Base-by-base conservation (phyloP, 1,284 basidiomycete genomes). In the Sphaerobolus stellatus region DNA sequence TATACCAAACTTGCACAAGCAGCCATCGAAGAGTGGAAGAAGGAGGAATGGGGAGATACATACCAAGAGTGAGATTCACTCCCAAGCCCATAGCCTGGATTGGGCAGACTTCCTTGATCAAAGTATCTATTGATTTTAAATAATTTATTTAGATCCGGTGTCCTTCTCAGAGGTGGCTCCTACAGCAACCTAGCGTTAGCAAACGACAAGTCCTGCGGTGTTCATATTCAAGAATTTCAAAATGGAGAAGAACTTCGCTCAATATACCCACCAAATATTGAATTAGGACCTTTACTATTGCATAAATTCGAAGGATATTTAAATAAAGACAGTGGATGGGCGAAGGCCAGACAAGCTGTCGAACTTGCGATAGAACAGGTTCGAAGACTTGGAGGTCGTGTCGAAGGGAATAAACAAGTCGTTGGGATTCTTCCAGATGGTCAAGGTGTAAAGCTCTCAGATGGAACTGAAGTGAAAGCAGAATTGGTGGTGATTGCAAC, bases 291-390 rank as follows among this genome's bases (percentile, higher is more conserved):
- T n/a, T n/a, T 55, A 30, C 47, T 44, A n/a, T 50, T 48, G 11
- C 27, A n/a, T 13, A 40, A 25, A 5, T 59, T 64, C 33, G 60
- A 59, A 5, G 83, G 83, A 0, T 95, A 91, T 66, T 64, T 88
- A 47, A 96, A 94, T 66, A 74, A 72, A 2, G 83, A 90, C 34
- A 84, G 88, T 1, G 94, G 94, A 3, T 98, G 94, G 94, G 91
- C 83, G 1, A 79, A 88, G 65, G 90, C 94, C 2, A 77, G 80
- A 1, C 81, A 86, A 61, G 91, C 88, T 1, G 68, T 92, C 6
- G 64, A 71, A 5, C 70, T 80, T 11, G 71, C 91, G 56, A 79
- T 88, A 50, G 66, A 72, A 33, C 80, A 78, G 53, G 84, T 94
- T 3, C 63, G 63, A 7, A 62, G 71, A 5, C 73, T 86, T n/a